phyloP scores from a whole-genome alignment of 2,329 filamentous ascomycete species.

The Fusarium pseudoanthophilum region DNA sequence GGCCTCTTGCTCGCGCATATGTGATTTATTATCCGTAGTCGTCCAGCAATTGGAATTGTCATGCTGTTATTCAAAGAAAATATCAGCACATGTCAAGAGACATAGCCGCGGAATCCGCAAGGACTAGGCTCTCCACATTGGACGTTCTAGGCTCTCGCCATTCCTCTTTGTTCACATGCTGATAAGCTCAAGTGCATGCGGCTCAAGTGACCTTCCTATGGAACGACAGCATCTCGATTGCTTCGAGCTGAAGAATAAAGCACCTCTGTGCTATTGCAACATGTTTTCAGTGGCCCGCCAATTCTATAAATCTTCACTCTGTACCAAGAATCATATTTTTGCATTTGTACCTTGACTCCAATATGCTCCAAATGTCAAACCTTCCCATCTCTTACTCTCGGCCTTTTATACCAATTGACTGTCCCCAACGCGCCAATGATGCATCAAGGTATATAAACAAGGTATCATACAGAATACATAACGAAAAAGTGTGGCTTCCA shows the following conservation, averaged over 20 bases:
- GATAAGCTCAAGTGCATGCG: slow-evolving; percentile 16
- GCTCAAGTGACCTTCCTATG: slow-evolving; percentile 14
- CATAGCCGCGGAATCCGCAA: slow-evolving; percentile 18
- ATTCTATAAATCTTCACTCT: slow-evolving; percentile 1
- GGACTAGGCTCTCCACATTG: slow-evolving; percentile 25
- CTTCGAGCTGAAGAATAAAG: not conserved
- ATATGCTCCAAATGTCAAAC: slow-evolving; percentile 24
- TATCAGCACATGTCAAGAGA: not conserved
- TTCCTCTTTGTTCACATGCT: slow-evolving; percentile 31
- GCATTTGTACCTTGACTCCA: slow-evolving; percentile 32
- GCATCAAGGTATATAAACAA: slow-evolving; percentile 41
- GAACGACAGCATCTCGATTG: not conserved
- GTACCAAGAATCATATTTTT: slow-evolving; percentile 14
- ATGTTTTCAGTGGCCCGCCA: not conserved
- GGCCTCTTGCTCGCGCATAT: not conserved
- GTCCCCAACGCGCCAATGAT: slow-evolving; percentile 36
- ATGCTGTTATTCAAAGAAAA: slow-evolving; percentile 2
- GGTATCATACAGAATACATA: slow-evolving; percentile 43
- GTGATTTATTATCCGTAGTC: not conserved
- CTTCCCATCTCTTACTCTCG: slow-evolving; percentile 17
- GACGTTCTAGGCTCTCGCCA: slow-evolving; percentile 23
- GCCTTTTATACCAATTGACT: slow-evolving; percentile 14
- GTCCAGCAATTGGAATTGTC: not conserved
- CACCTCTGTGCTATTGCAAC: not conserved
- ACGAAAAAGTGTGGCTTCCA: slow-evolving; percentile 4